Evolutionary conservation across 257 asterid genomes (phyloP).

Genomic region (Catharanthus roseus): DNA sequence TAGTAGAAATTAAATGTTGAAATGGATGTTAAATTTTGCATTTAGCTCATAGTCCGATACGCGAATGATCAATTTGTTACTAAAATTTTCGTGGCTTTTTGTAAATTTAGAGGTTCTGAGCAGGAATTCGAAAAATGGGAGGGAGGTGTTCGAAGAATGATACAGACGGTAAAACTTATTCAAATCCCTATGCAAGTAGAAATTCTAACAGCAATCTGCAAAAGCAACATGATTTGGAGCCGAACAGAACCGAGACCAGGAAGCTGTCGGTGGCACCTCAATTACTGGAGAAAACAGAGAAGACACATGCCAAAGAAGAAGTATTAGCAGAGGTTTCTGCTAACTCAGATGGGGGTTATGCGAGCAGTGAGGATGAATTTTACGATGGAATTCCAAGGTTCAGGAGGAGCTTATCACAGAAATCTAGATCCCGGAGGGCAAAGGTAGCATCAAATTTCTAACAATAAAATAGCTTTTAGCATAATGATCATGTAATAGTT

Average conservation of each 20-base stretch:
- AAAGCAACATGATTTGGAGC: background rate
- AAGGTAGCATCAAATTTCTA: constrained; percentile 30
- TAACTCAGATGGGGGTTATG: constrained; percentile 4
- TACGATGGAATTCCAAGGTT: constrained; percentile 79
- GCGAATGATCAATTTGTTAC: background rate
- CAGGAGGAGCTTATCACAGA: constrained; percentile 36
- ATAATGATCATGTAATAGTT: too few species aligned
- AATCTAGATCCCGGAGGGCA: constrained; percentile 51
- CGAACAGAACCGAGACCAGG: background rate
- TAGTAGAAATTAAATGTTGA: background rate
- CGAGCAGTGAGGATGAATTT: constrained; percentile 52
- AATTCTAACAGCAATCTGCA: background rate
- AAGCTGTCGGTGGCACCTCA: constrained; percentile 8
- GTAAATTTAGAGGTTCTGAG: background rate
- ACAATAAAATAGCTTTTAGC: too few species aligned
- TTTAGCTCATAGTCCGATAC: background rate
- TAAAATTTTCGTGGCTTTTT: background rate
- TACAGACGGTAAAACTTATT: background rate
- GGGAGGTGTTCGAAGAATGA: background rate
- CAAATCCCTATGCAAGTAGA: constrained; percentile 22
- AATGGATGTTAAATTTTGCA: background rate
- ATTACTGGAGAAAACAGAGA: background rate
- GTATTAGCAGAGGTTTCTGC: background rate
- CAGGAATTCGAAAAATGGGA: background rate
- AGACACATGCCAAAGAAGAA: constrained; percentile 11